Evolutionary conservation across 331 rosid genomes (phyloP).

Genomic region (Acacia concinna): DNA sequence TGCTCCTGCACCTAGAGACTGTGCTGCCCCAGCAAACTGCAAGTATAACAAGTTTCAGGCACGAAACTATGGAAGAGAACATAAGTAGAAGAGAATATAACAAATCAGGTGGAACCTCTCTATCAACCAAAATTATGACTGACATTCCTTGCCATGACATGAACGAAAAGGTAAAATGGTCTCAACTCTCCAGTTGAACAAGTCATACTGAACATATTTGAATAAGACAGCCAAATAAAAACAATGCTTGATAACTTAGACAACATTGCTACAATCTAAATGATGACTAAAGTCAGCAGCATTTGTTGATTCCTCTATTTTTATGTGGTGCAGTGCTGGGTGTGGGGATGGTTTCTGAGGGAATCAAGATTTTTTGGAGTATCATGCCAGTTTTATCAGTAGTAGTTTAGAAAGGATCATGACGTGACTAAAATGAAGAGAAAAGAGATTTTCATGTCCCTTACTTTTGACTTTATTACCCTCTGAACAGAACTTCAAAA

Average conservation of each 20-base stretch:
- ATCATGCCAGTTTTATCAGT: neutral
- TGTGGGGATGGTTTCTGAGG: neutral
- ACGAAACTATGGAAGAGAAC: neutral
- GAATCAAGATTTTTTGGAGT: neutral
- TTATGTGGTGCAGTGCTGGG: neutral
- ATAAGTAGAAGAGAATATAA: neutral
- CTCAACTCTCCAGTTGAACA: too few species aligned
- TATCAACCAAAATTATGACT: neutral
- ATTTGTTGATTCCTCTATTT: neutral
- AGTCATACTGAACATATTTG: too few species aligned
- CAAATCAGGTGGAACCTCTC: neutral
- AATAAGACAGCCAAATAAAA: too few species aligned
- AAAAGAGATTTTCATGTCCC: constrained; percentile 5
- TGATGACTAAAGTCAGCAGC: neutral
- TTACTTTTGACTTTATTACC: neutral
- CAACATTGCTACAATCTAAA: too few species aligned
- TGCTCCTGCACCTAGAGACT: constrained; percentile 98
- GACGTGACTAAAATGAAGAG: neutral
- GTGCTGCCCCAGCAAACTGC: constrained; percentile 99
- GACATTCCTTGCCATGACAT: neutral
- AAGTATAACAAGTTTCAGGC: constrained; percentile 30
- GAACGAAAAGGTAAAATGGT: too few species aligned
- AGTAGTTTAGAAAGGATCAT: neutral
- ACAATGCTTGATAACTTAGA: too few species aligned
- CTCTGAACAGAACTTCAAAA: neutral